Percentiles rank a stretch among this genome's conserved stretches.
These are phyloP conservation scores for Neurospora intermedia DNA, from an alignment of 495 filamentous ascomycete genomes.

Conservation along the genomic window DNA sequence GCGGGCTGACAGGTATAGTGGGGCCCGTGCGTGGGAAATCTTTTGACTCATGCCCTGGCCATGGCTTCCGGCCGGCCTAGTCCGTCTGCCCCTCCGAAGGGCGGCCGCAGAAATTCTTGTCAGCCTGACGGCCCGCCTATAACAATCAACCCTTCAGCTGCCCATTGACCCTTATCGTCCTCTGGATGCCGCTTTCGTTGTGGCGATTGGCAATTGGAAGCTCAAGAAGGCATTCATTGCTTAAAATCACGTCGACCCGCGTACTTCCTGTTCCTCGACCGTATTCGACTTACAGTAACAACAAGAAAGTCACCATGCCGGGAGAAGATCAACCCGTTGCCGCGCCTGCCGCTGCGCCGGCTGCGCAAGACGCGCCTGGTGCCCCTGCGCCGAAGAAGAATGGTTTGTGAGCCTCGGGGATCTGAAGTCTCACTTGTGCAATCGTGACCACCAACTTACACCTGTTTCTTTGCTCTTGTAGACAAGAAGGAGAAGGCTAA, in stretches of 20 bases:
- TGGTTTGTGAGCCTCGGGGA: slow-evolving; percentile 20
- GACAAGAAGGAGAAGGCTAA: slow-evolving; percentile 22
- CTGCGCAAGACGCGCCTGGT: slow-evolving; percentile 8
- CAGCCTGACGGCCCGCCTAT: background rate
- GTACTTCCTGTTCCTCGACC: slow-evolving; percentile 13
- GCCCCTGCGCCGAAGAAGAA: slow-evolving; percentile 19
- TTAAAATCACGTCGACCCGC: slow-evolving; percentile 11
- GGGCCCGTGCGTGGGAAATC: background rate
- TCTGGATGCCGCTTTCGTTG: slow-evolving; percentile 22
- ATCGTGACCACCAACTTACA: background rate
- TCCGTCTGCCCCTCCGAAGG: background rate
- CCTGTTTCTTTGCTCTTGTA: background rate
- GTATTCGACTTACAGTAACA: slow-evolving; percentile 5
- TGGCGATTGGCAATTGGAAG: slow-evolving; percentile 16
- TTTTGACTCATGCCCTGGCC: background rate
- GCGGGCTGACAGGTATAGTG: background rate
- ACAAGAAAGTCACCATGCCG: slow-evolving; percentile 12
- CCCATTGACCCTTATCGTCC: slow-evolving; percentile 17
- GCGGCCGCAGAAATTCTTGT: background rate
- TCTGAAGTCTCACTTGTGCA: background rate
- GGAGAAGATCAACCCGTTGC: slow-evolving; percentile 7
- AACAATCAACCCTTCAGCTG: background rate
- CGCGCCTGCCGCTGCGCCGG: slow-evolving; percentile 1
- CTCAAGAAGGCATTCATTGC: slow-evolving; percentile 17
- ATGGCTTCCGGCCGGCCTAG: background rate